A percentile compares a stretch with the other conserved stretches of the same genome.
Evolutionary conservation across 2,329 filamentous ascomycete genomes (phyloP).

Genomic region (Colletotrichum salicis): DNA sequence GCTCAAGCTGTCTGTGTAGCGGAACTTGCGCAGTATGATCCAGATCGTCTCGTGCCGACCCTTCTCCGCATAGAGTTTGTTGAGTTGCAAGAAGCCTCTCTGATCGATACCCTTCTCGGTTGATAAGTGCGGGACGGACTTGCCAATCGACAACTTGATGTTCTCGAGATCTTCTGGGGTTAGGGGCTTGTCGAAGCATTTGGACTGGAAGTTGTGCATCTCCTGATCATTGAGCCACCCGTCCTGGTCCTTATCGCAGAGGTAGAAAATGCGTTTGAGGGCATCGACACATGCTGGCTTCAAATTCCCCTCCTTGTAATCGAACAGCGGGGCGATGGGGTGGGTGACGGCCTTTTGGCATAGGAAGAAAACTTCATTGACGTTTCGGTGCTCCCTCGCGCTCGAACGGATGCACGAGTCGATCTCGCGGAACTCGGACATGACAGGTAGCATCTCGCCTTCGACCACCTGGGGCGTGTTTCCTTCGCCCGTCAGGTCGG

Average conservation of each 20-base stretch:
- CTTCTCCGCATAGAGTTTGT: slow-evolving; percentile 97
- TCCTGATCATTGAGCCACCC: slow-evolving; percentile 90
- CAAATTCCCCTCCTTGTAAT: slow-evolving; percentile 89
- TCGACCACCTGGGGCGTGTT: slow-evolving; percentile 87
- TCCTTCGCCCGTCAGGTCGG: slow-evolving; percentile 81
- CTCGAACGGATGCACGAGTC: slow-evolving; percentile 97
- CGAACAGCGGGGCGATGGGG: slow-evolving; percentile 94
- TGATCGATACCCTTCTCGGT: slow-evolving; percentile 80
- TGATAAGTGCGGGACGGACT: slow-evolving; percentile 70
- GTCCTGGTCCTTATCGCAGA: slow-evolving; percentile 96
- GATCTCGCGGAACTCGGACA: slow-evolving; percentile 99
- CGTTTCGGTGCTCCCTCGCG: slow-evolving; percentile 89
- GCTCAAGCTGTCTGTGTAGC: slow-evolving; percentile 95
- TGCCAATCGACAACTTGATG: slow-evolving; percentile 88
- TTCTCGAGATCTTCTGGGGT: slow-evolving; percentile 84
- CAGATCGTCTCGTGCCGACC: slow-evolving; percentile 98
- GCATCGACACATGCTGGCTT: slow-evolving; percentile 92
- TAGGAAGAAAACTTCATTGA: slow-evolving; percentile 96
- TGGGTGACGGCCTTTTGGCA: slow-evolving; percentile 99
- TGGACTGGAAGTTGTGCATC: slow-evolving; percentile 88
- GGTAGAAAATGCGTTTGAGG: slow-evolving; percentile 89
- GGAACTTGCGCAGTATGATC: slow-evolving; percentile 94
- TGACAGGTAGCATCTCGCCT: slow-evolving; percentile 97
- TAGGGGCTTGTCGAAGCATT: slow-evolving; percentile 90
- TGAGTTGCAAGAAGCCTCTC: slow-evolving; percentile 86